Base-by-base conservation (phyloP, 129 eudicot species). In the Escallonia rubra region DNA sequence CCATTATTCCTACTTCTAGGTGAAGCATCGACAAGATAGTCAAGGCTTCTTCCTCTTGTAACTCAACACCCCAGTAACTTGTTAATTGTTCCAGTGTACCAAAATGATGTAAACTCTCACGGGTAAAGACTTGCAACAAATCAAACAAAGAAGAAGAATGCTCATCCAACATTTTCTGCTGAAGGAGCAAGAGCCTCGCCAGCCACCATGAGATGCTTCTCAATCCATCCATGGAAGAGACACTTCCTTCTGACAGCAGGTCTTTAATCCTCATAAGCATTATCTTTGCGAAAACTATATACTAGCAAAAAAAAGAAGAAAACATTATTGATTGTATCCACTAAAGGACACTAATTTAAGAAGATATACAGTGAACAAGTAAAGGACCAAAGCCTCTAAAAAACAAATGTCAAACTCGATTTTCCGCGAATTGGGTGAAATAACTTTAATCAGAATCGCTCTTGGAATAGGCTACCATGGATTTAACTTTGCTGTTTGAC, bases 181-280 rank as follows among this genome's bases (percentile, higher is more conserved):
- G 93, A 52, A 84, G 3, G 78, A 78, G 67, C 42, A 89, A 55
- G 13, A 83, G 69, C 81, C 99, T 82, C 61, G 81, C 81, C 69
- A 93, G 66, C 99, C 99, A 93, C 99, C 93, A 93, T n/a, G 95
- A 75, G 61, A 66, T 53, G 75, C 83, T 72, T 65, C 63, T 74
- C 3, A 69, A 47, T 51, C 76, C 88, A 67, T 72, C 70, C 10
- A 49, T 45, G 8, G 71, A 8, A 34, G 53, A n/a, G 6, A 60
- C 3, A 14, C 66, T 75, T 66, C 73, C 84, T 43, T 68, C 61
- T 46, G 51, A 70, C 59, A 76, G 59, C 69, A 79, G 16, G 67
- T 86, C 96, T 77, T 72, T 89, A 10, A 77, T 54, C 72, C 43
- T 79, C 78, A 66, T 72, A 69, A 93, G 80, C 63, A 86, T 57